A percentile compares a stretch with the other conserved stretches of the same genome.
These are phyloP conservation scores for Ammopiptanthus mongolicus DNA, from an alignment of 306 rosid genomes.

Conservation along the genomic window DNA sequence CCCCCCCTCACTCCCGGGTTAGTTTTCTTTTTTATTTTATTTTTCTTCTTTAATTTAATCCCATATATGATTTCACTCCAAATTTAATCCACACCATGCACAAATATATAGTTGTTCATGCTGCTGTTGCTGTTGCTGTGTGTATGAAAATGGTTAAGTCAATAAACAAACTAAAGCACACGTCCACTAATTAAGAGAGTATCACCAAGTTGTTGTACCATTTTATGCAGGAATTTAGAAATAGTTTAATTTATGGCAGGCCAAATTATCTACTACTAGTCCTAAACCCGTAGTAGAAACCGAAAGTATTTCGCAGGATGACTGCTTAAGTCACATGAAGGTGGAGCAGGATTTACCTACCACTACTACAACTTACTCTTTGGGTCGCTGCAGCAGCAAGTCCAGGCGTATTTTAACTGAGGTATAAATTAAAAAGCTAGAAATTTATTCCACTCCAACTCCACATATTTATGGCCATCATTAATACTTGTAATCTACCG, in stretches of 20 bases:
- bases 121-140: no score
- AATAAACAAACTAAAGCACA: not conserved
- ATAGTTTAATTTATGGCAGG: slow-evolving; percentile 68
- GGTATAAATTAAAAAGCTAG: slow-evolving; percentile 46
- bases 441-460: not conserved
- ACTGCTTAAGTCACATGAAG: slow-evolving; percentile 21
- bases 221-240: slow-evolving; percentile 58
- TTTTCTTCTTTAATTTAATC: not conserved
- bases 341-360: slow-evolving; percentile 41
- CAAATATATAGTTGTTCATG: no score
- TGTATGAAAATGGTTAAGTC: not conserved
- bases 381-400: slow-evolving; percentile 46
- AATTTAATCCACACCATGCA: not conserved
- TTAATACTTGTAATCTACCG: not conserved
- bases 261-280: slow-evolving; percentile 11
- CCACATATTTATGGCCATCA: not conserved
- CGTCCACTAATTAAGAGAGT: slow-evolving; percentile 13
- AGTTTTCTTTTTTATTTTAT: not conserved
- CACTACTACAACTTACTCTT: slow-evolving; percentile 32
- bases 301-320: slow-evolving; percentile 21
- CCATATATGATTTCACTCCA: not conserved
- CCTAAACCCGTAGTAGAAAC: not conserved
- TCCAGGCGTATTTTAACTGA: slow-evolving; percentile 75
- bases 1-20: slow-evolving; percentile 45
- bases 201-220: slow-evolving; percentile 35